phyloP scores from a whole-genome alignment of 2,329 filamentous ascomycete genomes.

The Penicillium sp. region DNA sequence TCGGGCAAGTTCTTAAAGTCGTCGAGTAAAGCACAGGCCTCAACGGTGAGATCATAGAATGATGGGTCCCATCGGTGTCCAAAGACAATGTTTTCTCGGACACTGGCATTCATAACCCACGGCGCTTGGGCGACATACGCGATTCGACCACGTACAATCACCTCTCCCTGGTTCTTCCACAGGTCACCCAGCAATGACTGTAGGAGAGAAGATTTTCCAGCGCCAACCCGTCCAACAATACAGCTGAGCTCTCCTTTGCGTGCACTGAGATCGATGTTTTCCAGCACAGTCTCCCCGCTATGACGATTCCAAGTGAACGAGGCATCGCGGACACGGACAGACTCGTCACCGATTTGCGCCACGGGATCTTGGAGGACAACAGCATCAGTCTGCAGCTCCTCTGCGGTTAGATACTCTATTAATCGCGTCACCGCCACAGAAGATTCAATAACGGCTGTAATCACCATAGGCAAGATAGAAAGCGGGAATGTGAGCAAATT shows the following conservation, averaged over 20 bases:
- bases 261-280: conserved; percentile 82
- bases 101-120: conserved; percentile 98
- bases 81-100: conserved; percentile 96
- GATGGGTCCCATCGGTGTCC: conserved; percentile 89
- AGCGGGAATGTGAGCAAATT: conserved; percentile 95
- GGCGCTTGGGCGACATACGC: conserved; percentile 91
- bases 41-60: conserved; percentile 91
- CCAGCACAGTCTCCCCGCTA: conserved; percentile 63
- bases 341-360: conserved; percentile 77
- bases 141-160: conserved; percentile 74
- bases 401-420: conserved; percentile 78
- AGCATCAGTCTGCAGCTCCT: conserved; percentile 86
- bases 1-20: conserved; percentile 92
- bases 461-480: conserved; percentile 94
- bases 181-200: conserved; percentile 86
- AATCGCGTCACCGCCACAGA: conserved; percentile 87
- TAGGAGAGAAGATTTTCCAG: conserved; percentile 90
- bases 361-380: conserved; percentile 68
- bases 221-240: conserved; percentile 88
- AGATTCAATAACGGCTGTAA: conserved; percentile 92
- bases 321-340: conserved; percentile 76
- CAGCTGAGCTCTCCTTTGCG: conserved; percentile 92
- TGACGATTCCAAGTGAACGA: conserved; percentile 95
- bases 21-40: conserved; percentile 84
- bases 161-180: conserved; percentile 82